phyloP scores from a whole-genome alignment of 768 basidiomycete genomes.

The Chalciporus sphaerocephalus region DNA sequence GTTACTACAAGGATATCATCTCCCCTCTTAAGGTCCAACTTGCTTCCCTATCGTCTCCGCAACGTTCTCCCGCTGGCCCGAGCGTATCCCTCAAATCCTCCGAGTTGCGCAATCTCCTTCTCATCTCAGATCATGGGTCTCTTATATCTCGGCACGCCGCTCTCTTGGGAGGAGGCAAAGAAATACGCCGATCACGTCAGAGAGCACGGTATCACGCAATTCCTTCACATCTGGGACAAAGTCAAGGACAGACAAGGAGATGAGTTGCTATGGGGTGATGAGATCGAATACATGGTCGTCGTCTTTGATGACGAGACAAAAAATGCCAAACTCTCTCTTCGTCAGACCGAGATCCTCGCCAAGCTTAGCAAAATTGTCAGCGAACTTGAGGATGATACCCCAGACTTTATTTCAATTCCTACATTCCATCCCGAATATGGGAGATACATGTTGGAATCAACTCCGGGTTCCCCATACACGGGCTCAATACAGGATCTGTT shows the following conservation, averaged over 20 bases:
- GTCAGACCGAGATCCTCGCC: conserved; percentile 89
- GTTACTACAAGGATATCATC: too few species aligned
- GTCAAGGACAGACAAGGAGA: conserved; percentile 90
- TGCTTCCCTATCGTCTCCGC: too few species aligned
- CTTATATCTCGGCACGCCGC: conserved; percentile 86
- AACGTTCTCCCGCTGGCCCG: background rate
- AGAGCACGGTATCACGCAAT: conserved; percentile 90
- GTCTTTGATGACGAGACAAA: conserved; percentile 73
- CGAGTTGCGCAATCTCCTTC: conserved; percentile 12
- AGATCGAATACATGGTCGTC: conserved; percentile 98
- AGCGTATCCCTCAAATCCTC: background rate
- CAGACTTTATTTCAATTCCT: conserved; percentile 65
- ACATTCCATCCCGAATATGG: conserved; percentile 98
- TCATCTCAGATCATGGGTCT: conserved; percentile 67
- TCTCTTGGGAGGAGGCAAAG: conserved; percentile 87
- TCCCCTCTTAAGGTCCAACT: background rate
- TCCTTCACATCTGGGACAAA: conserved; percentile 88
- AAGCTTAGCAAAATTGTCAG: conserved; percentile 68
- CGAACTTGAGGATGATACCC: conserved; percentile 50
- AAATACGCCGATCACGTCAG: conserved; percentile 86
- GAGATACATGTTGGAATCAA: conserved; percentile 97
- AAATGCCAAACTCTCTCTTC: conserved; percentile 85
- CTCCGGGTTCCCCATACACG: conserved; percentile 92
- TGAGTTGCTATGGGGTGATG: conserved; percentile 95
- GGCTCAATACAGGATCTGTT: conserved; percentile 82